A percentile compares a stretch with the other conserved stretches of the same genome.
Conservation (phyloP, 164 flowering plant genomes). For the Sedum album region DNA sequence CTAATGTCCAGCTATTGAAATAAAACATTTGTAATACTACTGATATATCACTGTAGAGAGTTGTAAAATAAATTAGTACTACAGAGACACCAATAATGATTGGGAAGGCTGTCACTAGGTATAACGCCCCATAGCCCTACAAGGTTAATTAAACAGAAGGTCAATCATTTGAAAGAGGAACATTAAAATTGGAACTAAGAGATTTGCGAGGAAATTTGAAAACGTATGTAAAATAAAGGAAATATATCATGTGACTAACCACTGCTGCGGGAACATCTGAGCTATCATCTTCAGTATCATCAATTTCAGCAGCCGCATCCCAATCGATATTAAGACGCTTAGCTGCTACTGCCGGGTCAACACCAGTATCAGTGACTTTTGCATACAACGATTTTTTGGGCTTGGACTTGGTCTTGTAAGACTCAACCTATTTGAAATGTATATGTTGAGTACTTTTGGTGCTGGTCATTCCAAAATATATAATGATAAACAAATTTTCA, state of each 20-base stretch:
- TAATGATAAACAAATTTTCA: background rate
- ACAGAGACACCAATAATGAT: slow-evolving; percentile 81
- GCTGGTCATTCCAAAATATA: background rate
- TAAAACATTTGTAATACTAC: background rate
- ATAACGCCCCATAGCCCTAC: slow-evolving; percentile 94
- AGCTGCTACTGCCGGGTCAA: slow-evolving; percentile 76
- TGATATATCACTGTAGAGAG: slow-evolving; percentile 60
- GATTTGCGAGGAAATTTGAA: background rate
- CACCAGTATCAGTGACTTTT: slow-evolving; percentile 79
- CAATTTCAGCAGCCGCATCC: slow-evolving; percentile 92
- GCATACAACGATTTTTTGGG: slow-evolving; percentile 69
- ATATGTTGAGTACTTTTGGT: background rate
- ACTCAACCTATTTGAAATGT: slow-evolving; percentile 43
- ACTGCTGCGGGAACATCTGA: slow-evolving; percentile 66
- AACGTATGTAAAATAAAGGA: background rate
- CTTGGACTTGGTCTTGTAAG: slow-evolving; percentile 42
- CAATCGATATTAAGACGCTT: slow-evolving; percentile 79
- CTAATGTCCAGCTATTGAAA: background rate
- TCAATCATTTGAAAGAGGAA: slow-evolving; percentile 1
- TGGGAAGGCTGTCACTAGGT: slow-evolving; percentile 79
- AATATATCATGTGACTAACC: slow-evolving; percentile 39
- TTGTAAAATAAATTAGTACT: slow-evolving; percentile 83
- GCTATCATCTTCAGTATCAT: slow-evolving; percentile 38
- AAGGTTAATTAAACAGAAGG: slow-evolving; percentile 13
- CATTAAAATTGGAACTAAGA: background rate